A percentile compares a stretch with the other conserved stretches of the same genome.
Evolutionary conservation across 805 yeast genomes (phyloP).

Genomic region (Pichia ethanolica): DNA sequence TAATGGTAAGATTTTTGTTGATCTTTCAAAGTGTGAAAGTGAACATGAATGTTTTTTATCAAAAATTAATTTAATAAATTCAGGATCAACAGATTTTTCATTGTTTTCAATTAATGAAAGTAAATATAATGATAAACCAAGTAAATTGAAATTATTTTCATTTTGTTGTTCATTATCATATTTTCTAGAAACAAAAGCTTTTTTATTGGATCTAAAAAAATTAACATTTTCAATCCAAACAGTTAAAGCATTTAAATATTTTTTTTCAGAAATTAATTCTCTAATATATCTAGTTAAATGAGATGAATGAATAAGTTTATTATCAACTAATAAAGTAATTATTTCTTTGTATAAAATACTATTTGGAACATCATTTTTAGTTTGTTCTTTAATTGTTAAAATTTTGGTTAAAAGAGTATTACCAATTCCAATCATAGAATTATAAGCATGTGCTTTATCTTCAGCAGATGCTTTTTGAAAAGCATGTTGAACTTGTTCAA

Average conservation of each 20-base stretch:
- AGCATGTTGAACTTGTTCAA: slow-evolving; percentile 8
- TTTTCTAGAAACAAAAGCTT: slow-evolving; percentile 1
- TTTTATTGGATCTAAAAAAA: slow-evolving; percentile 18
- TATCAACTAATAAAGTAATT: slow-evolving; percentile 13
- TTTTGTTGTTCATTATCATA: background rate
- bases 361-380: slow-evolving; percentile 14
- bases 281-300: slow-evolving; percentile 22
- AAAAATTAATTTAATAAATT: slow-evolving; percentile 17
- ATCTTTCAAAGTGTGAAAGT: background rate
- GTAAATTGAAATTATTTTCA: slow-evolving; percentile 4
- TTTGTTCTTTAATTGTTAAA: slow-evolving; percentile 4
- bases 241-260: slow-evolving; percentile 22
- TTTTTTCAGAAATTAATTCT: slow-evolving; percentile 18
- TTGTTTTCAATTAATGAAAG: slow-evolving; percentile 15
- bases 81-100: slow-evolving; percentile 13
- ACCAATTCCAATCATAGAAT: slow-evolving; percentile 5
- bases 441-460: background rate
- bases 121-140: slow-evolving; percentile 15
- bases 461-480: slow-evolving; percentile 1
- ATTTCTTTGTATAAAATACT: slow-evolving; percentile 19
- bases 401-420: slow-evolving; percentile 7
- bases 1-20: background rate
- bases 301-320: slow-evolving; percentile 19
- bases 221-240: slow-evolving; percentile 23
- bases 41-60: background rate